Conservation (phyloP, 2,329 filamentous ascomycete species). For the Pseudocercospora fijiensis region DNA sequence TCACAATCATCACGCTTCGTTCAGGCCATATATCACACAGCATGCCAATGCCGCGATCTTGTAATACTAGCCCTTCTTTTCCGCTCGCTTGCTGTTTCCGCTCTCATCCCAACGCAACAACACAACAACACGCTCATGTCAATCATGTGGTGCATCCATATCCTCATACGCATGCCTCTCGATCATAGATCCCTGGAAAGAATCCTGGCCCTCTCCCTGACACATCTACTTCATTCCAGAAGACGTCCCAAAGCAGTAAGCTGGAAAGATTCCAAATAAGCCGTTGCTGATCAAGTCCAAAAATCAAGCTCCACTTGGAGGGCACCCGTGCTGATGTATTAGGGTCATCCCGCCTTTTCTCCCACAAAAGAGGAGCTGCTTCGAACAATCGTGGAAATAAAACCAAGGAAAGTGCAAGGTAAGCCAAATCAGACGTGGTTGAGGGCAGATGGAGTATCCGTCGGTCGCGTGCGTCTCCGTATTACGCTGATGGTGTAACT, state of each 20-base stretch:
- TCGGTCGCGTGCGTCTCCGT: constrained; percentile 9
- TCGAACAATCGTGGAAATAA: not conserved
- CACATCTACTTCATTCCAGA: constrained; percentile 5
- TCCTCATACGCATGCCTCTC: constrained; percentile 2
- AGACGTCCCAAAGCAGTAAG: constrained; percentile 6
- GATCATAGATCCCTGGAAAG: constrained; percentile 1
- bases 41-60: not conserved
- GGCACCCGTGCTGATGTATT: constrained; percentile 3
- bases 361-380: constrained; percentile 6
- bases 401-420: constrained; percentile 4
- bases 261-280: not conserved
- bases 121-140: not conserved
- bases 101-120: not conserved
- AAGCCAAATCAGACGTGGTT: constrained; percentile 10
- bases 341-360: not conserved
- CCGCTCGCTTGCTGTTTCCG: not conserved
- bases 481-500: constrained; percentile 10
- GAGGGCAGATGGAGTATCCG: constrained; percentile 3
- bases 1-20: constrained; percentile 5
- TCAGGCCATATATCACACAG: constrained; percentile 1
- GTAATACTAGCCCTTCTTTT: not conserved
- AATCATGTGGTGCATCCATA: constrained; percentile 4
- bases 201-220: not conserved
- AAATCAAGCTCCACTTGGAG: not conserved
- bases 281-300: constrained; percentile 6